phyloP scores from a whole-genome alignment of 2,329 filamentous ascomycete species.

The Trichoderma sp. region DNA sequence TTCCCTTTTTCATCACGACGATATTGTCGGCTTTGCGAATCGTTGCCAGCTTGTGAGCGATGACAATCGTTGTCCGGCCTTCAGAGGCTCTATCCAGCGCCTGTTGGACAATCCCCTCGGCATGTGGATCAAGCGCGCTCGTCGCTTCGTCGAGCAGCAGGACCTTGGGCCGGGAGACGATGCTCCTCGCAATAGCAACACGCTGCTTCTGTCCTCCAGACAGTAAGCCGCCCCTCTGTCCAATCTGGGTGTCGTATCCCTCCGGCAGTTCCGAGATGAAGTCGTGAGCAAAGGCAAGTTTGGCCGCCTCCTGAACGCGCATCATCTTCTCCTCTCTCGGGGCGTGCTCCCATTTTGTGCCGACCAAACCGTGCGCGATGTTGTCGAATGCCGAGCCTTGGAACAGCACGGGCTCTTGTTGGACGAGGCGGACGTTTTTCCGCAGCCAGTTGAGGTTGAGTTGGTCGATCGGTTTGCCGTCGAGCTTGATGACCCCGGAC shows the following conservation, averaged over 20 bases:
- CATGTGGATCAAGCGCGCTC: slow-evolving; percentile 51
- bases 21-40: slow-evolving; percentile 65
- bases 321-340: slow-evolving; percentile 47
- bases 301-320: slow-evolving; percentile 51
- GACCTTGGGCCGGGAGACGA: slow-evolving; percentile 51
- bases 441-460: slow-evolving; percentile 46
- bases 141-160: slow-evolving; percentile 70
- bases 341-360: slow-evolving; percentile 44
- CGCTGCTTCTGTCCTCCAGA: slow-evolving; percentile 69
- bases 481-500: slow-evolving; percentile 42
- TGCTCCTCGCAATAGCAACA: slow-evolving; percentile 58
- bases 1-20: slow-evolving; percentile 60
- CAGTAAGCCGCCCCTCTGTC: slow-evolving; percentile 63
- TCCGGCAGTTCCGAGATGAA: slow-evolving; percentile 53
- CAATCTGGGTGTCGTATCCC: slow-evolving; percentile 58
- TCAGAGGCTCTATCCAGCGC: slow-evolving; percentile 56
- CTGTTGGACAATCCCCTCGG: slow-evolving; percentile 54
- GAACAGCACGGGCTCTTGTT: slow-evolving; percentile 50
- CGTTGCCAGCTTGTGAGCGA: slow-evolving; percentile 61
- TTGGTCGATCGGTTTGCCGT: slow-evolving; percentile 40
- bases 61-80: slow-evolving; percentile 63
- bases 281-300: slow-evolving; percentile 53
- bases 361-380: slow-evolving; percentile 53
- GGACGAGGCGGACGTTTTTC: slow-evolving; percentile 44
- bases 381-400: slow-evolving; percentile 57